Base-by-base conservation (phyloP, 2,329 filamentous ascomycete species). In the Drechslerella coelobrocha region DNA sequence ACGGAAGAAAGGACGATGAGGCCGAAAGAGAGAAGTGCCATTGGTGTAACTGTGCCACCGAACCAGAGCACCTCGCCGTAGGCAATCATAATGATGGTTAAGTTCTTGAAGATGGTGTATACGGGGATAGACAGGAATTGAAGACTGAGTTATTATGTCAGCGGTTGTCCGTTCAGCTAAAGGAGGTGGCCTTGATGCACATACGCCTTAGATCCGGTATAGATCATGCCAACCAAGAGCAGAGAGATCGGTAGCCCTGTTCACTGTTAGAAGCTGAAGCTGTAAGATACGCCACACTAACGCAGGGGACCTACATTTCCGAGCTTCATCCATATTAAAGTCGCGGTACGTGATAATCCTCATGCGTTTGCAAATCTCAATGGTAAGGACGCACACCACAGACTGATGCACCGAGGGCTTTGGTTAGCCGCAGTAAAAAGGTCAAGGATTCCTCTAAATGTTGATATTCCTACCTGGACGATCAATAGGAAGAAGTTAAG, bases 81-180 rank as follows among this genome's bases (percentile, higher is more conserved):
- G 61, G 94, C 94, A 77, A 97, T 99, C 74, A 97, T 87, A 77
- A 99, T 97, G 79, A 96, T 99, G 72, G 94, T 97, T 83, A 99
- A 81, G 82, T 99, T 99, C 85, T 99, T 99, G 85, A 99, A 99
- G 79, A 99, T 99, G 61, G 94, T 99, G 82, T 99, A 99, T 24
- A 99, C 94, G 23, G 94, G 94, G 61, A 99, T 96, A 29, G 92
- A 97, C 72, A 99, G 89, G 81, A 88, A 97, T 81, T 97, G 92
- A 48, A 99, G 87, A 5, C 72, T 73, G 51, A 26, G 12, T 6
- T 26, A 7, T 27, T 31, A 2, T 52, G 41, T 45, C 41, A 45
- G 21, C 17, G 21, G 19, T 10, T 10, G 10, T 10, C 5, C 41
- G 41, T 23, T 8, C n/a, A 41, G 7, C n/a, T 6, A 17, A 9